Evolutionary conservation across 1,284 basidiomycete species (phyloP).

Genomic region (Phenoliferia sp.): DNA sequence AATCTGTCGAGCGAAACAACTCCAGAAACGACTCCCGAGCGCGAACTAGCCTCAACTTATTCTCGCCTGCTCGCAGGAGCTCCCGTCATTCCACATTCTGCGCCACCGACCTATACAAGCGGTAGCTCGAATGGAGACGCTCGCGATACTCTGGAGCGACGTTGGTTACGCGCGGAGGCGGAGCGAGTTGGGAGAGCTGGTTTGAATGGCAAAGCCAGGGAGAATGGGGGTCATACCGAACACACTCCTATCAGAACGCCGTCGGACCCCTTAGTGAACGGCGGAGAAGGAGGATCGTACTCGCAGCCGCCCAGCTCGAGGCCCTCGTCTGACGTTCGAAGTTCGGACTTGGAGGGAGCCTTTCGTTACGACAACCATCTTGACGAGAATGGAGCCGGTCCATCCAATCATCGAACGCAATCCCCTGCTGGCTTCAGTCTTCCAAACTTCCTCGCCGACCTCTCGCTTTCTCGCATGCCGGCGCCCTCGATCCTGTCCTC

Average conservation of each 20-base stretch:
- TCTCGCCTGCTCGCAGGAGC: not conserved
- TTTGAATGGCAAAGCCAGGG: not conserved
- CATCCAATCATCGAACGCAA: not conserved
- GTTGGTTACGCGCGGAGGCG: not conserved
- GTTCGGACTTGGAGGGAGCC: not conserved
- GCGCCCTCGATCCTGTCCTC: slow-evolving; percentile 5
- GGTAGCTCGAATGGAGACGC: not conserved
- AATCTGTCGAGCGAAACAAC: not conserved
- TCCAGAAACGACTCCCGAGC: not conserved
- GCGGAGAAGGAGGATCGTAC: not conserved
- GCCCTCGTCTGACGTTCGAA: not conserved
- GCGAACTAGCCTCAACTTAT: not conserved
- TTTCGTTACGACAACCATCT: not conserved
- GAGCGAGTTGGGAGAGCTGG: not conserved
- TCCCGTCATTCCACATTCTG: not conserved
- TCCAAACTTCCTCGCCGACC: slow-evolving; percentile 4
- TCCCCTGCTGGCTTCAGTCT: not conserved
- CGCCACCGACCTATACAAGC: not conserved
- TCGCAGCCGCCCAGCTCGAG: too few relatives aligned
- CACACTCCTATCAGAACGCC: not conserved
- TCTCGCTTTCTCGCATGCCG: slow-evolving; percentile 1
- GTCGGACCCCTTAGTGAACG: not conserved
- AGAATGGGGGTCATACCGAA: not conserved
- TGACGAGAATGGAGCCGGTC: not conserved
- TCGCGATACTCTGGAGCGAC: not conserved